phyloP scores from a whole-genome alignment of 352 stramenopile genomes.

The Phytopythium ostracodes region DNA sequence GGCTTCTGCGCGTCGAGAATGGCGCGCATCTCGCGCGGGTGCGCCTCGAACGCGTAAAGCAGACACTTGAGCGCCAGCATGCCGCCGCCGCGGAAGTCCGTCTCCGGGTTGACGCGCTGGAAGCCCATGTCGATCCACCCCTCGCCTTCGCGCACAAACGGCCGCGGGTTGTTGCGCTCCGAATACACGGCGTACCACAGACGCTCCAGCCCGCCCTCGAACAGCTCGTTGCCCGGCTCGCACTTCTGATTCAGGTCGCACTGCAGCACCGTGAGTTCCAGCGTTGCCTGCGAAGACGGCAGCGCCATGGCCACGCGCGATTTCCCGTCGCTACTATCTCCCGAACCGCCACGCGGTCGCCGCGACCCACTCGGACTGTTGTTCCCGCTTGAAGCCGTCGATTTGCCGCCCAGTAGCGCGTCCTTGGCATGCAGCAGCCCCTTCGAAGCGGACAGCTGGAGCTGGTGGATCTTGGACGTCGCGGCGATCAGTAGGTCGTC shows the following conservation, averaged over 20 bases:
- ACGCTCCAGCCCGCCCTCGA: conserved; percentile 53
- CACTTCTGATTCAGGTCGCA: conserved; percentile 66
- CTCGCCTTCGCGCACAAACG: conserved; percentile 42
- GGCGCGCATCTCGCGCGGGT: conserved; percentile 61
- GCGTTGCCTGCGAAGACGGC: conserved; percentile 30
- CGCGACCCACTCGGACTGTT: conserved; percentile 10
- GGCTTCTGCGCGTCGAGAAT: conserved; percentile 53
- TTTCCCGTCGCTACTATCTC: background rate
- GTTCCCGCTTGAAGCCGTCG: background rate
- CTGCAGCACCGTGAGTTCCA: conserved; percentile 53
- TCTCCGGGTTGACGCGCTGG: conserved; percentile 73
- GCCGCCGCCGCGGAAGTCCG: conserved; percentile 80
- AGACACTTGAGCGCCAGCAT: conserved; percentile 80
- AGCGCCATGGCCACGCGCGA: background rate
- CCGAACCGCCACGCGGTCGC: background rate
- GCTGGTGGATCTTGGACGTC: conserved; percentile 44
- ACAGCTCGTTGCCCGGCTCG: conserved; percentile 45
- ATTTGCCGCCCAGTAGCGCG: conserved; percentile 20
- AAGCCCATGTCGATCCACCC: conserved; percentile 78
- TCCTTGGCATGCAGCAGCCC: conserved; percentile 28
- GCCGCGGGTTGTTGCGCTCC: conserved; percentile 9
- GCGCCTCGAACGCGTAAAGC: conserved; percentile 77
- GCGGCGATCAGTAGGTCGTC: conserved; percentile 61
- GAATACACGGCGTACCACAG: conserved; percentile 64
- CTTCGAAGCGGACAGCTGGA: conserved; percentile 33